A percentile compares a stretch with the other conserved stretches of the same genome.
phyloP scores from a whole-genome alignment of 192 early-diverging fungal genomes.

The Kappamyces sp. region DNA sequence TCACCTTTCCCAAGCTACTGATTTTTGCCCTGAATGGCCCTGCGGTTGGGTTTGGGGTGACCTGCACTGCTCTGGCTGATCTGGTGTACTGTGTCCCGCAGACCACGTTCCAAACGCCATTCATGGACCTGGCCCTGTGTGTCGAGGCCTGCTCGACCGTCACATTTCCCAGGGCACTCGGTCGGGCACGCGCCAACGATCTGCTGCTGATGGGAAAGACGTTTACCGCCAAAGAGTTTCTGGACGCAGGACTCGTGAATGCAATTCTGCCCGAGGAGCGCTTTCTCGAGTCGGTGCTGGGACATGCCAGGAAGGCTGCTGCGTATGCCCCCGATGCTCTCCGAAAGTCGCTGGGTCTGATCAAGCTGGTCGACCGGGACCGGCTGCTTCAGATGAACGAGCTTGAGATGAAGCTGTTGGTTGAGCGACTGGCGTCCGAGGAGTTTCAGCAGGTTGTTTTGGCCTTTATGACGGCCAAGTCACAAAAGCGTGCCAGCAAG shows the following conservation, averaged over 20 bases:
- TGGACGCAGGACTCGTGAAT: slow-evolving; percentile 47
- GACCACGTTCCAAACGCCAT: slow-evolving; percentile 66
- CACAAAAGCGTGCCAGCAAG: not conserved
- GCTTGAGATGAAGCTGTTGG: slow-evolving; percentile 52
- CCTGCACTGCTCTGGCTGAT: slow-evolving; percentile 65
- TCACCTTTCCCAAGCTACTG: slow-evolving; percentile 63
- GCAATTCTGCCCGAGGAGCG: slow-evolving; percentile 45
- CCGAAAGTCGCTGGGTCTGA: slow-evolving; percentile 47
- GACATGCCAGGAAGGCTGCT: slow-evolving; percentile 43
- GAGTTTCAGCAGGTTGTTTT: slow-evolving; percentile 13
- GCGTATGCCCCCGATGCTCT: slow-evolving; percentile 53
- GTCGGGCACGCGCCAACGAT: slow-evolving; percentile 58
- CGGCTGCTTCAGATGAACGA: slow-evolving; percentile 46
- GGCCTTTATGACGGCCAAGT: not conserved
- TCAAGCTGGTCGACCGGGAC: slow-evolving; percentile 39
- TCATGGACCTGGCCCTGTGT: slow-evolving; percentile 70
- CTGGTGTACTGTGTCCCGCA: slow-evolving; percentile 57
- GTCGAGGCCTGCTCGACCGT: slow-evolving; percentile 68
- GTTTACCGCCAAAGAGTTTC: slow-evolving; percentile 54
- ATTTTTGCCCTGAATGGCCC: slow-evolving; percentile 66
- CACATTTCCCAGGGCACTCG: slow-evolving; percentile 64
- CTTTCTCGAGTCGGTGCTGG: slow-evolving; percentile 44
- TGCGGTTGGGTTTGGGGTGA: slow-evolving; percentile 48
- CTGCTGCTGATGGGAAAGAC: slow-evolving; percentile 58
- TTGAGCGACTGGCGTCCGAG: slow-evolving; percentile 5